Conservation (phyloP, 768 basidiomycete genomes). For the Rhodotorula kratochvilovae region DNA sequence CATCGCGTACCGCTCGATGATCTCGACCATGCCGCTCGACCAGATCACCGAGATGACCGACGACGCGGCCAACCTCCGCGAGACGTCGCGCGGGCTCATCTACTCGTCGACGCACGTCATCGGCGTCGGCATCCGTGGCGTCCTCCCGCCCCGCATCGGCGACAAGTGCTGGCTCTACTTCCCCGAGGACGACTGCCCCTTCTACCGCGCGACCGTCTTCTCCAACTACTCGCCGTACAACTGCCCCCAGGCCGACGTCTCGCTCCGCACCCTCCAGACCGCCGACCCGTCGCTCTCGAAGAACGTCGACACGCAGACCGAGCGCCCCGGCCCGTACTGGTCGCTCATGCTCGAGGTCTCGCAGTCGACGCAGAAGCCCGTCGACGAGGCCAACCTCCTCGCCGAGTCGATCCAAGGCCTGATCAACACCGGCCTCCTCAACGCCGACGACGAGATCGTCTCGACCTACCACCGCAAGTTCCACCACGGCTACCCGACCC, state of each 20-base stretch:
- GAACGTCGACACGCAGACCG: constrained; percentile 40
- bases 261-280: constrained; percentile 47
- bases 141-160: constrained; percentile 47
- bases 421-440: constrained; percentile 45
- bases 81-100: constrained; percentile 43
- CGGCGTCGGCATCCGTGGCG: constrained; percentile 49
- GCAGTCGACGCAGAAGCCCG: constrained; percentile 48
- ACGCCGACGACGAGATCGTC: constrained; percentile 49
- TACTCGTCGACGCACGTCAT: constrained; percentile 49
- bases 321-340: constrained; percentile 48
- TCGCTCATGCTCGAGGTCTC: constrained; percentile 51
- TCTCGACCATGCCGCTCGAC: constrained; percentile 48
- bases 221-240: constrained; percentile 51
- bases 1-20: constrained; percentile 46
- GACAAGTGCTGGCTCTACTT: constrained; percentile 49
- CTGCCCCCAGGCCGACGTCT: constrained; percentile 40
- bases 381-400: constrained; percentile 47
- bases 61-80: constrained; percentile 40
- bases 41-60: constrained; percentile 44
- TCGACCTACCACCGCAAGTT: constrained; percentile 48
- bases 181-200: constrained; percentile 50
- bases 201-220: constrained; percentile 51
- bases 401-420: constrained; percentile 48
- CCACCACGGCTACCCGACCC: constrained; percentile 48
- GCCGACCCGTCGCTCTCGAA: constrained; percentile 45